Percentiles rank a stretch among this genome's conserved stretches.
Conservation (phyloP, 805 yeast genomes). For the Scheffersomyces coipomensis region DNA sequence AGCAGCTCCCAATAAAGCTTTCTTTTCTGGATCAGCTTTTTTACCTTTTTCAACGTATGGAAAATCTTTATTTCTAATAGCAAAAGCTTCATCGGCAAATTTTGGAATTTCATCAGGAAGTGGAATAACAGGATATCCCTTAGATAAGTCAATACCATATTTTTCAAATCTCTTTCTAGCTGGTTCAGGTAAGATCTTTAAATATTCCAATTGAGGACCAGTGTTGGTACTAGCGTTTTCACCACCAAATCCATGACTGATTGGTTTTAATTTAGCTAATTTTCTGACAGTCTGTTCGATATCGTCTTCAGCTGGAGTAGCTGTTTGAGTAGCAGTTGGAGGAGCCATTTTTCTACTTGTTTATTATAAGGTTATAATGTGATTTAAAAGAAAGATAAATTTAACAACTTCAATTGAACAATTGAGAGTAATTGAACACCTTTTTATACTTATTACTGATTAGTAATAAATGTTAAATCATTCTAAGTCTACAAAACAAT, state of each 20-base stretch:
- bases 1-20: constrained; percentile 27
- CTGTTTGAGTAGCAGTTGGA: constrained; percentile 5
- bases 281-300: constrained; percentile 11
- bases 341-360: constrained; percentile 15
- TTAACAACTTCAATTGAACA: no score
- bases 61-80: constrained; percentile 18
- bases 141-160: constrained; percentile 22
- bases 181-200: constrained; percentile 18
- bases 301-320: constrained; percentile 5
- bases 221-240: neutral
- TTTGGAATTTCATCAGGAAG: constrained; percentile 19
- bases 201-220: constrained; percentile 8
- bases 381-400: no score
- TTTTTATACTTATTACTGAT: no score
- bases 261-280: constrained; percentile 14
- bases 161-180: constrained; percentile 21
- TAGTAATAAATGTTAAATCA: no score
- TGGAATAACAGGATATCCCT: constrained; percentile 25
- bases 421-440: no score
- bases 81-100: constrained; percentile 27
- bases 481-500: no score
- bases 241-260: constrained; percentile 7
- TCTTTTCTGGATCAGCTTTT: constrained; percentile 31
- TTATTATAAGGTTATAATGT: no score
- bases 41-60: constrained; percentile 25